Conservation (phyloP, 768 basidiomycete genomes). For the Mrakia hoshinonis region DNA sequence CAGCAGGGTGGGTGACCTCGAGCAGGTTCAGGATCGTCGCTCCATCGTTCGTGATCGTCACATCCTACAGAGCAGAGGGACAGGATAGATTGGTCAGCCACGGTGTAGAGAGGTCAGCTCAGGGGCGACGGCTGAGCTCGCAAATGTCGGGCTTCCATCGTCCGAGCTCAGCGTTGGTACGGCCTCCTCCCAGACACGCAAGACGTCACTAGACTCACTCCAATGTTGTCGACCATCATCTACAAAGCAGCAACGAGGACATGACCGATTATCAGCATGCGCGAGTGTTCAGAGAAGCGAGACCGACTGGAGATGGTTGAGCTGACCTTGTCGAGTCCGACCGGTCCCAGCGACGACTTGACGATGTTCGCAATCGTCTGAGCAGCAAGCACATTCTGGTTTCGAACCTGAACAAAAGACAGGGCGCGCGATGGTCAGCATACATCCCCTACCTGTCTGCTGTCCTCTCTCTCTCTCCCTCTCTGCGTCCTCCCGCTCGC, state of each 20-base stretch:
- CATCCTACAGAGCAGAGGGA: slow-evolving; percentile 56
- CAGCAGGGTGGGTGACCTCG: slow-evolving; percentile 92
- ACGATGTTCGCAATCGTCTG: slow-evolving; percentile 95
- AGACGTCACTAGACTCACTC: slow-evolving; percentile 66
- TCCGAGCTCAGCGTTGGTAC: not conserved
- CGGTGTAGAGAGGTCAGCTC: not conserved
- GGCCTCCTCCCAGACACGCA: too few relatives aligned
- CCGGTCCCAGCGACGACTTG: slow-evolving; percentile 88
- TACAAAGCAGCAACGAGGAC: not conserved
- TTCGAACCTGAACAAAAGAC: too few relatives aligned
- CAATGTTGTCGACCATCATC: slow-evolving; percentile 94
- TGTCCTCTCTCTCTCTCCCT: too few relatives aligned
- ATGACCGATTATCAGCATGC: not conserved
- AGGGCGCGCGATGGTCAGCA: too few relatives aligned
- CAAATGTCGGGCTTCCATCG: not conserved
- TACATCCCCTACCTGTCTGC: too few relatives aligned
- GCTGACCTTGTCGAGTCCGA: slow-evolving; percentile 75
- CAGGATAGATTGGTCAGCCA: slow-evolving; percentile 27
- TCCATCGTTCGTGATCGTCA: slow-evolving; percentile 98
- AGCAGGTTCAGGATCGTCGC: slow-evolving; percentile 94
- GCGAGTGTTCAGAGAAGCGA: not conserved
- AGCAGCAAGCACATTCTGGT: slow-evolving; percentile 95
- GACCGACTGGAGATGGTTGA: not conserved
- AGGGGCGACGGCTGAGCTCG: not conserved
- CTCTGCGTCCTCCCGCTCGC: too few relatives aligned